These are phyloP conservation scores for Penicillium sp. DNA, from an alignment of 2,329 filamentous ascomycete species.

Conservation along the genomic window DNA sequence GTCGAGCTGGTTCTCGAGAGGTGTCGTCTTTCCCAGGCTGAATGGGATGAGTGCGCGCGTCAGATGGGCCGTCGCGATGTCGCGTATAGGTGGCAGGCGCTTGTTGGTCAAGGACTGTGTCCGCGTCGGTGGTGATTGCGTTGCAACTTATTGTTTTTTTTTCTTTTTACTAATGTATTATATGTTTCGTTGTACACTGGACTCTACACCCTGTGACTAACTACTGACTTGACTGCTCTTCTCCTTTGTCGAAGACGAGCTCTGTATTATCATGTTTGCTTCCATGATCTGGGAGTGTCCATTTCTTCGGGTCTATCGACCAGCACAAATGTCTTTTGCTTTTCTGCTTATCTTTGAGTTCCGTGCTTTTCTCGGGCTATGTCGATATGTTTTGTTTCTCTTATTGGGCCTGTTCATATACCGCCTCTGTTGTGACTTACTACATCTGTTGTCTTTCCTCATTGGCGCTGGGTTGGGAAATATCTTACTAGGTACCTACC, in stretches of 20 bases:
- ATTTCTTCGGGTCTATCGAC: not conserved
- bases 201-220: slow-evolving; percentile 8
- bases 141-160: slow-evolving; percentile 1
- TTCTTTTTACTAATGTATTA: slow-evolving; percentile 14
- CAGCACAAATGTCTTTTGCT: slow-evolving; percentile 5
- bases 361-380: slow-evolving; percentile 5
- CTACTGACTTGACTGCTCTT: slow-evolving; percentile 4
- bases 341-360: not conserved
- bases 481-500: slow-evolving; percentile 11
- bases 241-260: slow-evolving; percentile 12
- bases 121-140: slow-evolving; percentile 24
- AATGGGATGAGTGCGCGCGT: slow-evolving; percentile 47
- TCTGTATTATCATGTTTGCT: slow-evolving; percentile 23
- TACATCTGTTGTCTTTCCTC: not conserved
- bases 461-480: not conserved
- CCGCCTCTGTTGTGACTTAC: not conserved
- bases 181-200: slow-evolving; percentile 17
- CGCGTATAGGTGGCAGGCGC: slow-evolving; percentile 42
- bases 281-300: not conserved
- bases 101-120: slow-evolving; percentile 42
- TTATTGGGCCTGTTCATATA: not conserved
- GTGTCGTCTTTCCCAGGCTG: slow-evolving; percentile 41
- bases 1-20: slow-evolving; percentile 46
- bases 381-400: slow-evolving; percentile 5
- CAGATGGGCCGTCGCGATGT: slow-evolving; percentile 41